phyloP scores from a whole-genome alignment of 192 early-diverging fungal species.

The Mycoemilia scoparia region DNA sequence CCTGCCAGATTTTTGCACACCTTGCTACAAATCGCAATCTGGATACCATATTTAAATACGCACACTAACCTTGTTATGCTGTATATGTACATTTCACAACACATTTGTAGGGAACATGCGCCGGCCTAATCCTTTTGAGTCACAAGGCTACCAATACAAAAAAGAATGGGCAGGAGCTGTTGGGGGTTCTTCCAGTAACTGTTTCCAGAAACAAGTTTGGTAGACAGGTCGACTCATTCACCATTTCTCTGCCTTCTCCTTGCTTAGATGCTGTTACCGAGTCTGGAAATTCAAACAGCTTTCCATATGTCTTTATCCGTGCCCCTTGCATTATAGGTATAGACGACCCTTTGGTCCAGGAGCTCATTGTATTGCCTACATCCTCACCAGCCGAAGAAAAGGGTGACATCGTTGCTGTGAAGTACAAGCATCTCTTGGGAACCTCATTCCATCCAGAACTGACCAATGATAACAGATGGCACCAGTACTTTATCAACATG shows the following conservation, averaged over 20 bases:
- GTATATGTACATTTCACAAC: no score
- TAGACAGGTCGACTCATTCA: slow-evolving; percentile 81
- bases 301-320: slow-evolving; percentile 79
- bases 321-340: slow-evolving; percentile 70
- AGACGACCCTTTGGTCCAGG: slow-evolving; percentile 49
- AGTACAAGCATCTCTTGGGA: slow-evolving; percentile 67
- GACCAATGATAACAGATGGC: slow-evolving; percentile 73
- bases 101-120: slow-evolving; percentile 85
- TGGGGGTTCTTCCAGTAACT: slow-evolving; percentile 65
- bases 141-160: slow-evolving; percentile 54
- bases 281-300: slow-evolving; percentile 5
- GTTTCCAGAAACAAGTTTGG: slow-evolving; percentile 93
- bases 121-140: slow-evolving; percentile 85
- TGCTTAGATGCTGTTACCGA: slow-evolving; percentile 13
- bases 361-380: slow-evolving; percentile 43
- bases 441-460: slow-evolving; percentile 96
- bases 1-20: no score
- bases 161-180: slow-evolving; percentile 66
- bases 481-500: slow-evolving; percentile 60
- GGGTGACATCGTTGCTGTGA: slow-evolving; percentile 71
- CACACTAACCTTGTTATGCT: background rate
- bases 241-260: slow-evolving; percentile 40
- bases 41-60: no score
- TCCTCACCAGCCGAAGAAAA: slow-evolving; percentile 30
- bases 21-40: no score